These are phyloP conservation scores for Diaporthe vexans DNA, from an alignment of 2,329 filamentous ascomycete species.

Conservation along the genomic window DNA sequence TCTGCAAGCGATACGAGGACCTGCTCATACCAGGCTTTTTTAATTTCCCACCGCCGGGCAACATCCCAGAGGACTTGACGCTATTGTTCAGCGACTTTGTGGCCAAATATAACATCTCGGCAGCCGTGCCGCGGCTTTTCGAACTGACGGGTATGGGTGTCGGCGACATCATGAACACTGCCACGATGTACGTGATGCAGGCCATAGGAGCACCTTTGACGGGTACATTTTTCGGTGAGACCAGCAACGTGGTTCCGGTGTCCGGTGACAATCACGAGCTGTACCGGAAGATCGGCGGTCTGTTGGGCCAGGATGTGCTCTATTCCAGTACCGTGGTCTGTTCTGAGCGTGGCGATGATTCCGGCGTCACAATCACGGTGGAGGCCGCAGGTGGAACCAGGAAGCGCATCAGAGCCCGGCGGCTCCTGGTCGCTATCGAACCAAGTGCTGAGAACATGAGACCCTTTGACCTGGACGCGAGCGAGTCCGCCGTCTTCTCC, in stretches of 20 bases:
- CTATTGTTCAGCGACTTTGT: constrained; percentile 16
- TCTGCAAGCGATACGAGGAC: constrained; percentile 16
- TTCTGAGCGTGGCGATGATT: constrained; percentile 34
- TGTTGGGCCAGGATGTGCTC: constrained; percentile 42
- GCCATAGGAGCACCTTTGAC: neutral
- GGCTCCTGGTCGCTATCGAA: constrained; percentile 54
- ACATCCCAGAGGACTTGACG: constrained; percentile 3
- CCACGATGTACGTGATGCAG: constrained; percentile 15
- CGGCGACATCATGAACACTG: neutral
- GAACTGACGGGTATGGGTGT: constrained; percentile 10
- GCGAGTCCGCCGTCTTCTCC: constrained; percentile 51
- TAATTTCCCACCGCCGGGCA: constrained; percentile 23
- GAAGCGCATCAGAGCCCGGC: constrained; percentile 49
- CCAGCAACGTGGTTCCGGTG: constrained; percentile 3
- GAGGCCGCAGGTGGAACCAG: constrained; percentile 8
- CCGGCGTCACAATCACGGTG: constrained; percentile 31
- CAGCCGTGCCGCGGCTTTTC: constrained; percentile 12
- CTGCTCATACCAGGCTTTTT: constrained; percentile 35
- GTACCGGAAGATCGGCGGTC: neutral
- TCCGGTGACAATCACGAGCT: constrained; percentile 1
- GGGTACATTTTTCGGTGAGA: neutral
- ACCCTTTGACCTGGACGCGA: constrained; percentile 50
- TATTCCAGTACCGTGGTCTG: constrained; percentile 44
- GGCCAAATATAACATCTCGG: constrained; percentile 2
- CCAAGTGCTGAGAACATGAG: constrained; percentile 51